A percentile compares a stretch with the other conserved stretches of the same genome.
These are phyloP conservation scores for Trypanosoma grayi DNA, from an alignment of 208 protist species.

Conservation along the genomic window DNA sequence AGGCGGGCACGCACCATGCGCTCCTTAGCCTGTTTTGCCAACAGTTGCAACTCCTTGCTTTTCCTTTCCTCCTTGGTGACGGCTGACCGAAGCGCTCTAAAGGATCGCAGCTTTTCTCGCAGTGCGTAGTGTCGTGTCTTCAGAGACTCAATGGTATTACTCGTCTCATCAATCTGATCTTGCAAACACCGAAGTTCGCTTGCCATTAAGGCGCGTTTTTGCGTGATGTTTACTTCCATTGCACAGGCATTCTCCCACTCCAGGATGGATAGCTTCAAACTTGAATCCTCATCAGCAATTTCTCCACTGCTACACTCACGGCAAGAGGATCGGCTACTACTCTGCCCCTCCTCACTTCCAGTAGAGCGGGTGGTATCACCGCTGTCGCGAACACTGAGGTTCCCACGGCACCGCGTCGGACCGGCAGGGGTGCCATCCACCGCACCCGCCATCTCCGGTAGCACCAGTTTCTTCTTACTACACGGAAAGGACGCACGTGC, in stretches of 20 bases:
- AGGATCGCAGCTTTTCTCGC: not conserved
- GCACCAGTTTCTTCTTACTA: not conserved
- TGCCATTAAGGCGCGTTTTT: not conserved
- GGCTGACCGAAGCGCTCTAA: not conserved
- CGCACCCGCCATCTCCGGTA: not conserved
- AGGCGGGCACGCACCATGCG: not conserved
- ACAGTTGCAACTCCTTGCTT: constrained; percentile 2
- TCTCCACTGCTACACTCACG: not conserved
- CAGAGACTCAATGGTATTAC: not conserved
- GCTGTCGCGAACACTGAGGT: too few relatives aligned
- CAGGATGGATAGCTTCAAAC: not conserved
- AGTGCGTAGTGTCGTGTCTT: not conserved
- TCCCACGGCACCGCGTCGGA: too few relatives aligned
- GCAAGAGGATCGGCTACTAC: not conserved
- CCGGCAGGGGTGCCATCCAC: too few relatives aligned
- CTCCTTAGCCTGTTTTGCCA: not conserved
- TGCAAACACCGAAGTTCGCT: not conserved
- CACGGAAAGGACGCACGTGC: not conserved
- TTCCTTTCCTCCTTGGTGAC: constrained; percentile 14
- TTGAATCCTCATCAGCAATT: not conserved
- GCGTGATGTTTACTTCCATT: constrained; percentile 1
- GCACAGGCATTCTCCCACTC: constrained; percentile 14
- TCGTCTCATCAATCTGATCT: not conserved
- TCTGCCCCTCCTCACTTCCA: not conserved
- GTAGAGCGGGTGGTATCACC: not conserved